Evolutionary conservation across 2,329 filamentous ascomycete species (phyloP).

Genomic region (Phialophora tarda): DNA sequence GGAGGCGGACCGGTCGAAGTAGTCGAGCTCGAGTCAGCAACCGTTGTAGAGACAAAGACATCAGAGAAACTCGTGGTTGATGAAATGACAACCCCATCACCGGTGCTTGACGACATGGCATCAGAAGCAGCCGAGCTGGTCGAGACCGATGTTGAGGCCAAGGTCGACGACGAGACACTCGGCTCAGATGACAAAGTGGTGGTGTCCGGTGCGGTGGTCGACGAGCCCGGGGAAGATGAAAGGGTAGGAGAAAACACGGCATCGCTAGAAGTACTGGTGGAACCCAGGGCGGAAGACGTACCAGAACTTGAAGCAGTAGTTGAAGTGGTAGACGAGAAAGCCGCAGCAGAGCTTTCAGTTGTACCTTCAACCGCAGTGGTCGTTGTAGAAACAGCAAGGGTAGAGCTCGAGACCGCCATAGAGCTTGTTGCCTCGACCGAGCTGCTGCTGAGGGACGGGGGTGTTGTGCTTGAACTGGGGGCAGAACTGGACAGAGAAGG

Average conservation of each 20-base stretch:
- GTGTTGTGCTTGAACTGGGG: constrained; percentile 25
- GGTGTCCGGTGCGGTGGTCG: background rate
- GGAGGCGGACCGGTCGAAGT: background rate
- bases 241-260: constrained; percentile 5
- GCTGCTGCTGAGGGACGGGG: constrained; percentile 24
- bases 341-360: constrained; percentile 10
- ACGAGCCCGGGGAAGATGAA: constrained; percentile 10
- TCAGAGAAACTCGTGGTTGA: background rate
- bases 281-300: constrained; percentile 21
- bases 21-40: background rate
- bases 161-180: background rate
- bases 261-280: constrained; percentile 22
- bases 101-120: background rate
- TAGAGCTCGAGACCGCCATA: background rate
- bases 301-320: constrained; percentile 21
- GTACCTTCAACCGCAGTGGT: constrained; percentile 8
- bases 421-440: background rate
- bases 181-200: background rate
- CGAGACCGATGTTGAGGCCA: background rate
- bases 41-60: background rate
- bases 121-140: too few relatives aligned
- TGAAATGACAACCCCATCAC: background rate
- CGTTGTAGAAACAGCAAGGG: background rate
- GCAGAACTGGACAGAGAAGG: constrained; percentile 24
- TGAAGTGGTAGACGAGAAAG: constrained; percentile 8